Evolutionary conservation across 78 protist species (phyloP), one percentile per base, ranked within the genome.

Genomic region (Dictyostelium capitatum): DNA sequence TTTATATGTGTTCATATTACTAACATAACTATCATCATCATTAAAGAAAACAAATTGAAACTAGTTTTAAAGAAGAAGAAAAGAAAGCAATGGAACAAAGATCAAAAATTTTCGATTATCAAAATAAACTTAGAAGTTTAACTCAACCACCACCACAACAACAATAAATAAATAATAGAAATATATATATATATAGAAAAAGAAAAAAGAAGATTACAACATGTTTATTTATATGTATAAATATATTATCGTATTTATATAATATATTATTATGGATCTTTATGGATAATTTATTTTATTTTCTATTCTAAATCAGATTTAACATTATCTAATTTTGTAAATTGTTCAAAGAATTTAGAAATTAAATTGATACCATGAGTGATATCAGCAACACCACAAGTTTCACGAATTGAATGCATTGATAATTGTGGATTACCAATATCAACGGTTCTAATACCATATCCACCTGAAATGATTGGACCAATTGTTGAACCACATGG

Each of bases 401-500:
- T 90, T 51, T 97, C 97, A 41, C 98, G 32, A 59, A 98, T 97
- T 65, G 95, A 77, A 94, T 98, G 99, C 99, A 98, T 98, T 73
- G 95, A 51, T 30, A 97, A 93, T 95, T 97, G 98, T 17, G 99
- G 98, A 72, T 65, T 95, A 41, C 99, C 99, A 50, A 98, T 69
- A 82, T 98, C 99, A 20, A 96, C 96, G 9, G 97, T 82, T 62
- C 95, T 64, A 56, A 98, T 91, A 23, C 98, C 98, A 62, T 73
- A 28, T 25, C 32, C 12, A 32, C 94, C 81, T 7, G 98, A 79
- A 51, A 96, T 74, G 93, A 92, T 92, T 25, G 98, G 98, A 50
- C 95, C 97, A 62, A 90, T 98, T 15, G 99, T 98, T 23, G 96
- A 64, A 47, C 99, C 99, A 79, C 99, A 98, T 46, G 98, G 96